Percentiles rank a stretch among this genome's conserved stretches.
Conservation (phyloP, 768 basidiomycete genomes). For the Steccherinum ochraceum region DNA sequence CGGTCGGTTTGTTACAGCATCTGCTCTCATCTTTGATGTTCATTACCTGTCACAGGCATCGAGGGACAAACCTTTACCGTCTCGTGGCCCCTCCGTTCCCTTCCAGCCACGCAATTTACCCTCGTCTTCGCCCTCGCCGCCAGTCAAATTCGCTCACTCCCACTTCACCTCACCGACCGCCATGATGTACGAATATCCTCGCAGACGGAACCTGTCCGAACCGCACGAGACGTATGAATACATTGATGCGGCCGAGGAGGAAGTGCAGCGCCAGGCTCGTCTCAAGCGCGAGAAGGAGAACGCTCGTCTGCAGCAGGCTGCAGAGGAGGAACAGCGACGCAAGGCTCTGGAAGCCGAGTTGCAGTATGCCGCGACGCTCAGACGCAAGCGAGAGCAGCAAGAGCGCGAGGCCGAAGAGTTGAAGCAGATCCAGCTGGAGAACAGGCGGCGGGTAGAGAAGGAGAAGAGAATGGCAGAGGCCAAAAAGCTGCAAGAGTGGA, state of each 20-base stretch:
- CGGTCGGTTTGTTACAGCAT: background rate
- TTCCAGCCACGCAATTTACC: background rate
- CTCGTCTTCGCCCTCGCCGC: background rate
- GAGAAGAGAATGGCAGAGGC: constrained; percentile 20
- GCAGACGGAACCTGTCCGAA: background rate
- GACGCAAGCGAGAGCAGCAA: constrained; percentile 15
- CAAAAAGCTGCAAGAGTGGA: constrained; percentile 18
- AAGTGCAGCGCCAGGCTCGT: constrained; percentile 19
- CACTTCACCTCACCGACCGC: background rate
- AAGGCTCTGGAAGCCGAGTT: constrained; percentile 23
- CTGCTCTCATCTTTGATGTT: background rate
- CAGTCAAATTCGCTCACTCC: background rate
- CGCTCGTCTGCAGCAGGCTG: constrained; percentile 8
- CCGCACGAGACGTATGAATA: background rate
- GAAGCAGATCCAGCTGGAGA: constrained; percentile 10
- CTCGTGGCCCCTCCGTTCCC: background rate
- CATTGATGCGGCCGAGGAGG: constrained; percentile 16
- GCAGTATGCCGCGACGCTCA: constrained; percentile 17
- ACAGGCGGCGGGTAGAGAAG: constrained; percentile 16
- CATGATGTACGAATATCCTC: background rate
- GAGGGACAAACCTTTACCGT: background rate
- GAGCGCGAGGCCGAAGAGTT: constrained; percentile 20
- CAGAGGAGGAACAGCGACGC: constrained; percentile 20
- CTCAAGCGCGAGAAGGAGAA: constrained; percentile 19
- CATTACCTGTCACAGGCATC: background rate